These are phyloP conservation scores for Amaranthus cruentus DNA, from an alignment of 148 eudicot genomes.

Conservation along the genomic window DNA sequence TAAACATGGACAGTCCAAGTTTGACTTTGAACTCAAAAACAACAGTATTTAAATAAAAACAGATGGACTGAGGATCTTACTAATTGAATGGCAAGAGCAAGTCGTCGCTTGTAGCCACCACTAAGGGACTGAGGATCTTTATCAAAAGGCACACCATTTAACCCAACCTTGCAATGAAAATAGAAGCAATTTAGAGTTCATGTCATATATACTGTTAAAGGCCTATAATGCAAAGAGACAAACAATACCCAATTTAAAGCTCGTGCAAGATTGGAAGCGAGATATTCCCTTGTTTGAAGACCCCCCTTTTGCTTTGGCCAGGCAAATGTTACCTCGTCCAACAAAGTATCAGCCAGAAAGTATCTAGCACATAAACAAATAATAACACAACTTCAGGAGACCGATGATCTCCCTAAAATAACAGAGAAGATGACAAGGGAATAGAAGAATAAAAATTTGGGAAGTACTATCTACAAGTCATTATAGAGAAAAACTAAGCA, in stretches of 20 bases:
- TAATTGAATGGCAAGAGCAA: constrained; percentile 91
- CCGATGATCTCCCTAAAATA: background rate
- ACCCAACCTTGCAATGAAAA: constrained; percentile 58
- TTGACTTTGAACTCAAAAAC: background rate
- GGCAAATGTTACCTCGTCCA: constrained; percentile 87
- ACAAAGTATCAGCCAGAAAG: constrained; percentile 73
- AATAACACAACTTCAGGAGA: constrained; percentile 2
- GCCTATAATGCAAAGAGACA: background rate
- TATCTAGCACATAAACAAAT: constrained; percentile 38
- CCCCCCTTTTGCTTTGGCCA: constrained; percentile 84
- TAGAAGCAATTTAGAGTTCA: background rate
- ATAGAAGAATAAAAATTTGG: background rate
- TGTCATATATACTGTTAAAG: constrained; percentile 6
- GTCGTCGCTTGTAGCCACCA: constrained; percentile 97
- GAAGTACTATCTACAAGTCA: no score
- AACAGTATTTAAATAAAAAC: background rate
- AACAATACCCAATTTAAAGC: constrained; percentile 71
- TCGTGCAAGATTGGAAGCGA: constrained; percentile 70
- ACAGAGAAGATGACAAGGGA: background rate
- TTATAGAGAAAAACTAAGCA: no score
- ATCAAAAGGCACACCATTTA: constrained; percentile 75
- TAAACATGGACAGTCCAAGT: background rate
- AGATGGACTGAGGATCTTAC: constrained; percentile 33
- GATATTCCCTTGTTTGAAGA: constrained; percentile 52
- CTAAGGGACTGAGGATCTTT: constrained; percentile 91